Base-by-base conservation (phyloP, 805 yeast genomes). In the Ogataea kodamae region DNA sequence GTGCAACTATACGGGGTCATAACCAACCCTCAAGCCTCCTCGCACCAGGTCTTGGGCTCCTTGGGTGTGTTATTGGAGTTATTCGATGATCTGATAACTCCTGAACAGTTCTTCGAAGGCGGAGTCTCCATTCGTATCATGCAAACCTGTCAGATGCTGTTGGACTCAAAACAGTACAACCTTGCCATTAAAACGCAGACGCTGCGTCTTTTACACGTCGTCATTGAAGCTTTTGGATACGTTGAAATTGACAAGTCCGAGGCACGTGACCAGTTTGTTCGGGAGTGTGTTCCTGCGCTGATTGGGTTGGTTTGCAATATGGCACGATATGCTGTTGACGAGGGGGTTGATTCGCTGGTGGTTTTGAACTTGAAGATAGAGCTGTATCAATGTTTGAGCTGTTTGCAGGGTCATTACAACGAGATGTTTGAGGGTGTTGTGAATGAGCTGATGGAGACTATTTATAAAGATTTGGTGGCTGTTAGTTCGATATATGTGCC, bases 41-140 rank as follows among this genome's bases (percentile, higher is more conserved):
- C 49, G n/a, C 48, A 37, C 25, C 57, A 62, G 15, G 50, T 74
- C 19, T 47, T 75, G 18, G 84, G 84, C 11, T 76, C 81, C 0
- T 52, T 82, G 39, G 53, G 72, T 4, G 76, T 82, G 3, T 61
- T 86, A 27, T 76, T 72, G 46, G 97, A 90, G 41, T 66, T 92
- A 15, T 80, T 88, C 42, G 92, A 84, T 50, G 97, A 92, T 50
- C 68, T 88, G 31, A 76, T 92, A 18, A 73, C 90, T 2, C 96
- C 87, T 38, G 87, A 80, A 21, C 90, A 85, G 57, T 90, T 89
- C 54, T 84, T 88, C 66, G 81, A 76, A 34, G 81, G 76, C 8
- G 84, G 83, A 2, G 68, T 81, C 25, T 90, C 89, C 3, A 42
- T 55, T 12, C 66, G 67, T 25, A 67, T 84, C 0, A 62, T 78